A percentile compares a stretch with the other conserved stretches of the same genome.
Conservation (phyloP, 441 rosid genomes). For the Aquilaria agallochum region DNA sequence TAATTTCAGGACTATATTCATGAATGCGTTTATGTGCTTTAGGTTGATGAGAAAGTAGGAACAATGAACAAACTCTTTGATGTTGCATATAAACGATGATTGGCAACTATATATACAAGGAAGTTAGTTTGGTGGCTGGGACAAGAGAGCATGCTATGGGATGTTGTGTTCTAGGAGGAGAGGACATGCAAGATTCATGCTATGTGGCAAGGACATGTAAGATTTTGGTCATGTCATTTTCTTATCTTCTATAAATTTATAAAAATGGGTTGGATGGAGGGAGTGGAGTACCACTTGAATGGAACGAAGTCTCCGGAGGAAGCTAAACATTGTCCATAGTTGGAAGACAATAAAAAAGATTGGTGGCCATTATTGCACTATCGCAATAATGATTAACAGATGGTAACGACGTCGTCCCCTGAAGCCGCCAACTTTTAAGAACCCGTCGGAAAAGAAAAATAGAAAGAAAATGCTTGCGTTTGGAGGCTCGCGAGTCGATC, state of each 20-base stretch:
- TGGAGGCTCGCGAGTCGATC: background rate
- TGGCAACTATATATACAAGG: conserved; percentile 70
- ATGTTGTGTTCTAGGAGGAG: conserved; percentile 72
- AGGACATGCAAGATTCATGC: conserved; percentile 48
- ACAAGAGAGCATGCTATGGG: conserved; percentile 75
- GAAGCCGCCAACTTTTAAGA: background rate
- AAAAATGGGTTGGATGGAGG: background rate
- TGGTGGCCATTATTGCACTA: too few species aligned
- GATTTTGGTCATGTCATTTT: conserved; percentile 20
- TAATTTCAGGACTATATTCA: background rate
- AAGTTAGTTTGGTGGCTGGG: conserved; percentile 97
- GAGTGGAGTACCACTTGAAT: too few species aligned
- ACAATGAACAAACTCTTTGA: conserved; percentile 60
- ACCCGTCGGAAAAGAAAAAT: background rate
- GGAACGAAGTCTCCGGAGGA: too few species aligned
- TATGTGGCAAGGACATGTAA: conserved; percentile 48
- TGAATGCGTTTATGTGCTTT: conserved; percentile 11
- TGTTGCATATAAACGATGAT: conserved; percentile 62
- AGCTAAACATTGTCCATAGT: too few species aligned
- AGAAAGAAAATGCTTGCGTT: too few species aligned
- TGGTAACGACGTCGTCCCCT: background rate
- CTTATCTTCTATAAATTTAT: background rate
- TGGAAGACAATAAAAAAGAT: too few species aligned
- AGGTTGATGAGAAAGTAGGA: conserved; percentile 88
- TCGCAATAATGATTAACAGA: background rate